Base-by-base conservation (phyloP, 805 yeast genomes). In the Starmerella stigmatis region DNA sequence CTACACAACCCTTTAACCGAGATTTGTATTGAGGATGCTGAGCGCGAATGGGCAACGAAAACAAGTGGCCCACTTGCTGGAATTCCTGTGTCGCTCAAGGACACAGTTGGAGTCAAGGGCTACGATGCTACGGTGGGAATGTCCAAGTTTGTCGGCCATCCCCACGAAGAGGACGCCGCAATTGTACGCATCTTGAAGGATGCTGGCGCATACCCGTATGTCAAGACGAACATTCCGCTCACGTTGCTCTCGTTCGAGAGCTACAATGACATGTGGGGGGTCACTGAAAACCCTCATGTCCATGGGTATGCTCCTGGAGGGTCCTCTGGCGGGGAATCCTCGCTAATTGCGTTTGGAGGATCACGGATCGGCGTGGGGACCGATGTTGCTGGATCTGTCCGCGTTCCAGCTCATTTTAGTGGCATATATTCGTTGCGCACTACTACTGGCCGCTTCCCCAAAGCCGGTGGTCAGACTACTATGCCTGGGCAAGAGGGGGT, bases 41-140 rank as follows among this genome's bases (percentile, higher is more conserved):
- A 70, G 55, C 10, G 39, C 13, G 64, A 78, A 51, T 84, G 79
- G 63, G 74, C 74, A 1, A 67, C 68, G 51, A 61, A 66, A 15
- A 67, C 72, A 39, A 78, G 77, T 11, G 79, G 79, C 33, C 76
- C 79, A 1, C 64, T 78, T 43, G 81, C 79, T 30, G 83, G 83
- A 3, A 59, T 78, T 49, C 81, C 83, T 4, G 63, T 78, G 41
- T 75, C 82, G 1, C 59, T 78, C 43, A 78, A 78, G 56, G 83
- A 78, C 51, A 78, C 78, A 36, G 67, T 66, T 52, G 64, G 65
- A 36, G 69, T 68, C 46, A 66, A 61, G 36, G 79, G 78, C 33
- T 70, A 64, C 44, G 71, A 72, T 53, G 70, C 78, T 1, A 73
- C 75, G 43, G 70, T 69, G 17, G 75, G 76, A 3, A 69, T 68